phyloP scores from a whole-genome alignment of 805 yeast genomes.

The Suhomyces sp. region DNA sequence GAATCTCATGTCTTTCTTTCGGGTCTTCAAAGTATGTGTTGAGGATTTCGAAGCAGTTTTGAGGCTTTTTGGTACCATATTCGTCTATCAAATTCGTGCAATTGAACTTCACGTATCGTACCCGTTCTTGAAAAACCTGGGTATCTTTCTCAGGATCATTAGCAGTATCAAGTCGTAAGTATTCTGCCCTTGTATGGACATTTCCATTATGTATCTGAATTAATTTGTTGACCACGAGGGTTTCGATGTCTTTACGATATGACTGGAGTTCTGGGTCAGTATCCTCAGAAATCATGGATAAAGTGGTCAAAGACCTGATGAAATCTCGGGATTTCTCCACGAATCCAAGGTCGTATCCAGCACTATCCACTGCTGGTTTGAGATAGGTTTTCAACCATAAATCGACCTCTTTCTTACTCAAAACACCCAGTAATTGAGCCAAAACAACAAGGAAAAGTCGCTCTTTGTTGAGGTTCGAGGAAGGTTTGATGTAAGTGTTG shows the following conservation, averaged over 20 bases:
- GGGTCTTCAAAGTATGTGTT: constrained; percentile 35
- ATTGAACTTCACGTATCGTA: constrained; percentile 48
- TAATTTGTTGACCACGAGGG: constrained; percentile 22
- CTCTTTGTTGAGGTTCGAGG: constrained; percentile 32
- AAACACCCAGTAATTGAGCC: constrained; percentile 30
- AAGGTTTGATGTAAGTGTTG: constrained; percentile 26
- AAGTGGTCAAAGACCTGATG: constrained; percentile 20
- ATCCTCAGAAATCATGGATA: constrained; percentile 15
- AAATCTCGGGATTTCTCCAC: constrained; percentile 32
- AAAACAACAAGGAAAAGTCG: constrained; percentile 39
- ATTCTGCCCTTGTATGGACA: neutral
- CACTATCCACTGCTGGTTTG: constrained; percentile 56
- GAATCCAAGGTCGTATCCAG: constrained; percentile 47
- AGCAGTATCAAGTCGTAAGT: constrained; percentile 11
- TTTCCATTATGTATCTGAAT: constrained; percentile 15
- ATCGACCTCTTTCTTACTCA: constrained; percentile 29
- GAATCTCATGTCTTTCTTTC: too few relatives aligned
- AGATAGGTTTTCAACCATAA: constrained; percentile 52
- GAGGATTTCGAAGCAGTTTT: constrained; percentile 34
- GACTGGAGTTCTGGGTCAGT: constrained; percentile 21
- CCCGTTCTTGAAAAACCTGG: constrained; percentile 48
- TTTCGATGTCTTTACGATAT: constrained; percentile 21
- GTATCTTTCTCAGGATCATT: constrained; percentile 18
- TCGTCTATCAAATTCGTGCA: constrained; percentile 38
- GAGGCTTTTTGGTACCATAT: constrained; percentile 43